A percentile compares a stretch with the other conserved stretches of the same genome.
These are phyloP conservation scores for Sarocladium brachiariae DNA, from an alignment of 2,329 filamentous ascomycete species.

Conservation along the genomic window DNA sequence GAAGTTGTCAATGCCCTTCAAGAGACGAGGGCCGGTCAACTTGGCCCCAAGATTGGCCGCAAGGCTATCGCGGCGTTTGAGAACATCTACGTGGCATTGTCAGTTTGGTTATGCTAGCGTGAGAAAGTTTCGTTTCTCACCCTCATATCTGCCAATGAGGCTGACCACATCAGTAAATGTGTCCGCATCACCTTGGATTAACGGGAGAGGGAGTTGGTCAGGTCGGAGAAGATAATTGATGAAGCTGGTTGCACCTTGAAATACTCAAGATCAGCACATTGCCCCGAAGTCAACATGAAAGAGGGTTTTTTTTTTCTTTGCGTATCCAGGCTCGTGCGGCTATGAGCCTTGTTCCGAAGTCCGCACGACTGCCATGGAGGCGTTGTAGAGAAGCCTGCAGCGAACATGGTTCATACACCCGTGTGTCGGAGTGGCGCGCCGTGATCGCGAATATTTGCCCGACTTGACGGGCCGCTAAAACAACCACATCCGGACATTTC, in stretches of 20 bases:
- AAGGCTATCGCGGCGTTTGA: constrained; percentile 80
- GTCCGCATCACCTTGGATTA: constrained; percentile 52
- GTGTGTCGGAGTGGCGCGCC: not conserved
- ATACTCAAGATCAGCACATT: not conserved
- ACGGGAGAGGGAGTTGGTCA: constrained; percentile 35
- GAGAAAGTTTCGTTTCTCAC: constrained; percentile 24
- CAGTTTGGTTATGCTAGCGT: constrained; percentile 12
- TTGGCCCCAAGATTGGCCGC: constrained; percentile 80
- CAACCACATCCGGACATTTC: not conserved
- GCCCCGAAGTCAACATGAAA: no score
- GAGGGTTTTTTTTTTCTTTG: no score
- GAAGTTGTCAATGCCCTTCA: constrained; percentile 78
- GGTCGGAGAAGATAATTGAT: constrained; percentile 49
- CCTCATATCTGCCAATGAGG: constrained; percentile 72
- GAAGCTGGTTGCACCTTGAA: constrained; percentile 18
- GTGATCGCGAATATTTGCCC: not conserved
- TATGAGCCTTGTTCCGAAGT: no score
- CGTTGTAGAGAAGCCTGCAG: no score
- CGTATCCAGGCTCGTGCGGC: no score
- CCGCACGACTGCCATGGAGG: no score
- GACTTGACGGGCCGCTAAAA: not conserved
- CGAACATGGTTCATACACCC: not conserved
- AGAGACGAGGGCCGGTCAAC: constrained; percentile 71
- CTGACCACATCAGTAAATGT: constrained; percentile 66
- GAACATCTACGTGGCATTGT: constrained; percentile 48